phyloP scores from a whole-genome alignment of 768 basidiomycete genomes.

The Tephrocybe sp. region DNA sequence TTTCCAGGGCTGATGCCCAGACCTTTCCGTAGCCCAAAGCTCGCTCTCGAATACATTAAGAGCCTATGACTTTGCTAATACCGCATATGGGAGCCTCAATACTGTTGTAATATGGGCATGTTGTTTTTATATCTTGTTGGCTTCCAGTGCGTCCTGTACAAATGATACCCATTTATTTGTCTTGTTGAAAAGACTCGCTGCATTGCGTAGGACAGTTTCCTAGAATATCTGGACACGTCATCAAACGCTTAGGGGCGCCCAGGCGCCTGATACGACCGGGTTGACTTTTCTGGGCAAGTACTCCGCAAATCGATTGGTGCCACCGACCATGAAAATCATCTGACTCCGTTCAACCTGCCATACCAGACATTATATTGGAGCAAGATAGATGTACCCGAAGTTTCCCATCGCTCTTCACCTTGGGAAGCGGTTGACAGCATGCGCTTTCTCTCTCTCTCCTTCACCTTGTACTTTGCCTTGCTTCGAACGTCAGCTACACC shows the following conservation, averaged over 20 bases:
- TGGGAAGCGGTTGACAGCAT: neutral
- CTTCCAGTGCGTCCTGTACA: constrained; percentile 11
- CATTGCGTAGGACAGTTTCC: neutral
- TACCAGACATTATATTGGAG: too few relatives aligned
- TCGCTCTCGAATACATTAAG: constrained; percentile 71
- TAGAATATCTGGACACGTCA: too few relatives aligned
- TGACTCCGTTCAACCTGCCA: too few relatives aligned
- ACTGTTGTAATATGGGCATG: neutral
- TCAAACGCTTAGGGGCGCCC: too few relatives aligned
- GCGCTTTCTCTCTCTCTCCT: neutral
- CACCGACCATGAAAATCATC: too few relatives aligned
- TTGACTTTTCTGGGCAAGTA: too few relatives aligned
- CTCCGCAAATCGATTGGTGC: too few relatives aligned
- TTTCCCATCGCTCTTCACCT: too few relatives aligned
- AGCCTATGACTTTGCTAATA: constrained; percentile 21
- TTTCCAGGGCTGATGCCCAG: neutral
- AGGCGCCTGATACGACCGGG: too few relatives aligned
- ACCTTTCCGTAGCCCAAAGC: constrained; percentile 45
- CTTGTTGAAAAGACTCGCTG: too few relatives aligned
- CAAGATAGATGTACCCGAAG: too few relatives aligned
- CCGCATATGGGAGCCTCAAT: neutral
- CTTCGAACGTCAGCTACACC: neutral
- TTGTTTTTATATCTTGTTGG: constrained; percentile 8
- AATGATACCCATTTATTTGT: constrained; percentile 4
- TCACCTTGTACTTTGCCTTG: neutral